Conservation (phyloP, 2,329 filamentous ascomycete species). For the Parafenestella ontariensis region DNA sequence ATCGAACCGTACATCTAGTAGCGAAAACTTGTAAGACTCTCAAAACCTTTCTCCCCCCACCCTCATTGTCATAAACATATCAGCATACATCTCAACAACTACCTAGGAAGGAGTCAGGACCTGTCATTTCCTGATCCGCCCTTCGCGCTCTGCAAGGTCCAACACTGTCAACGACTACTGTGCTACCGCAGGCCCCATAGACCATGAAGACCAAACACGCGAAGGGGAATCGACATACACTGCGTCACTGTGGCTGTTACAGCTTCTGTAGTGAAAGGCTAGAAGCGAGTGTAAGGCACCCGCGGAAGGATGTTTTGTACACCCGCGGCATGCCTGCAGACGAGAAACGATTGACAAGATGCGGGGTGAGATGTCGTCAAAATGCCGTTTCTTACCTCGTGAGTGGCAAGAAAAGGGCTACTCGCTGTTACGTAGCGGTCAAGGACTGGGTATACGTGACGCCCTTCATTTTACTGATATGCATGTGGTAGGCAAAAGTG, state of each 20-base stretch:
- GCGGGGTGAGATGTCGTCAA: no score
- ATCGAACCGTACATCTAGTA: no score
- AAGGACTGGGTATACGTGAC: no score
- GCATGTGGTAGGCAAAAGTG: no score
- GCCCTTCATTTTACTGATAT: no score
- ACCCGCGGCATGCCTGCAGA: not conserved
- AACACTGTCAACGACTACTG: not conserved
- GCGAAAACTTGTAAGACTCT: not conserved
- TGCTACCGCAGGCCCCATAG: not conserved
- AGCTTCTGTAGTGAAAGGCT: not conserved
- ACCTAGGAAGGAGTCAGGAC: not conserved
- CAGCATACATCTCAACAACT: slow-evolving; percentile 10
- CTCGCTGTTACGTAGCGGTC: no score
- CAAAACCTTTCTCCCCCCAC: not conserved
- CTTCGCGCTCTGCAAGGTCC: slow-evolving; percentile 10
- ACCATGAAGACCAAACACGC: not conserved
- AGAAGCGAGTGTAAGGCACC: not conserved
- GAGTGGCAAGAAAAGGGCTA: no score
- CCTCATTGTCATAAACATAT: not conserved
- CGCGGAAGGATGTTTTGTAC: not conserved
- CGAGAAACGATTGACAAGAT: no score
- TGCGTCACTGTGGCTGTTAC: slow-evolving; percentile 6
- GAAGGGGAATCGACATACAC: not conserved
- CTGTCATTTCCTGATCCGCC: slow-evolving; percentile 10
- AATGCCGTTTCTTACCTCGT: no score